A percentile compares a stretch with the other conserved stretches of the same genome.
These are phyloP conservation scores for Anthoceros angustus DNA, from an alignment of 225 moss, liverwort and hornwort genomes.

Conservation along the genomic window DNA sequence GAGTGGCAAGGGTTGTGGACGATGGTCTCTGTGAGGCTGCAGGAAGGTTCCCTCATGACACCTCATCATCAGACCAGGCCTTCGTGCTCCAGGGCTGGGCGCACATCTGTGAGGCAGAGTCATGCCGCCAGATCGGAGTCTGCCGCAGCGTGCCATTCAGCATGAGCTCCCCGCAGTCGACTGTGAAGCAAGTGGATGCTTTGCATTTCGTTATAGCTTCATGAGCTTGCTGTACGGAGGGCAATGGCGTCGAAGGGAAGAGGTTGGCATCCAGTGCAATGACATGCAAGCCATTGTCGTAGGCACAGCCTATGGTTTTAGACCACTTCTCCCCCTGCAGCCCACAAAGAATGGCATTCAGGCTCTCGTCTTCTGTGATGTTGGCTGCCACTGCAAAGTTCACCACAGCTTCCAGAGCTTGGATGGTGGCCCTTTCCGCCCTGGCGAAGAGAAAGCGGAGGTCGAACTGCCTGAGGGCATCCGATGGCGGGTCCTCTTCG, in stretches of 20 bases:
- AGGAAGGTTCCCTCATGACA: no score
- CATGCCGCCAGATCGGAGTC: neutral
- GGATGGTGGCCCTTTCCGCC: neutral
- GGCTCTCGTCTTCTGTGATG: neutral
- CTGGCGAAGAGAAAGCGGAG: neutral
- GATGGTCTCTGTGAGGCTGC: no score
- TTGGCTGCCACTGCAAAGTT: neutral
- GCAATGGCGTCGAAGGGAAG: neutral
- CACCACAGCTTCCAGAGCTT: neutral
- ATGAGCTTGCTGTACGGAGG: neutral
- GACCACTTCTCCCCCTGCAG: slow-evolving; percentile 1
- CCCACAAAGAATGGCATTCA: neutral
- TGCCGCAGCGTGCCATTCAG: neutral
- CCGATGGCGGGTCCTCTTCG: neutral
- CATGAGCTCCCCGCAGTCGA: neutral
- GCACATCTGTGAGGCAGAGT: neutral
- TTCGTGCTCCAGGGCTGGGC: neutral
- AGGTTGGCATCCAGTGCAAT: neutral
- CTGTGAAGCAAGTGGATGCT: neutral
- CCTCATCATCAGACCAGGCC: neutral
- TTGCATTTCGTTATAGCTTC: neutral
- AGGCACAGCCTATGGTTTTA: neutral
- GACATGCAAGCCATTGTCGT: slow-evolving; percentile 1
- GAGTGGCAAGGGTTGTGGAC: no score
- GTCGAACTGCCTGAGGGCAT: neutral